Base-by-base conservation (phyloP, 805 yeast genomes). In the Starmerella floris region DNA sequence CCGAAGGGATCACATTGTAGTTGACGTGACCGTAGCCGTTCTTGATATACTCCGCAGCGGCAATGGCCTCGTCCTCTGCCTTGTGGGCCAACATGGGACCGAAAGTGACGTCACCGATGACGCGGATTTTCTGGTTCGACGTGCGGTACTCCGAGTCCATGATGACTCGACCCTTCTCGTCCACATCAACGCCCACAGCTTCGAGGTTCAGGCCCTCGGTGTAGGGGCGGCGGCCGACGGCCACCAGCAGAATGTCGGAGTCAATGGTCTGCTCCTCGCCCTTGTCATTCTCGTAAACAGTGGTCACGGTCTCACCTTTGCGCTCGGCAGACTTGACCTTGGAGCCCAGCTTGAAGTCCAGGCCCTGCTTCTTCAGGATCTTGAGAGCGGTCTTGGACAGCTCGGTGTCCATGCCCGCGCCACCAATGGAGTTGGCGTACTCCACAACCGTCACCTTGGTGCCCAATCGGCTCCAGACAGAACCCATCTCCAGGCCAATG, bases 31-130 rank as follows among this genome's bases (percentile, higher is more conserved):
- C 99, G 62, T 81, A 82, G 53, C 97, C 98, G 54, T 66, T 66
- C 72, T 84, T 84, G 64, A 91, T 76, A 71, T 76, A 83, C 70
- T 91, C 99, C 52, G 74, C 97, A 53, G 95, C 97, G 45, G 99
- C 99, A 55, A 91, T 79, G 67, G 95, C 99, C 73, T 91, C 99
- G 65, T 91, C 99, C 73, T 91, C 99, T 50, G 99, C 99, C 74
- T 91, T 91, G 75, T 91, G 99, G 52, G 99, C 99, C 68, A 91
- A 76, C 99, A 91, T 91, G 57, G 94, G 88, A 56, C 99, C 99
- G 58, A 83, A 91, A 33, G 99, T 91, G 43, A 79, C 96, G 62
- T 91, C 99, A 65, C 99, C 99, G 65, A 91, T 83, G 58, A 85
- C 94, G 67, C 94, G 83, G 63, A 91, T 87, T 68, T 91, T 94